Conservation (phyloP, 345 rosid genomes). For the Barbarea vulgaris region DNA sequence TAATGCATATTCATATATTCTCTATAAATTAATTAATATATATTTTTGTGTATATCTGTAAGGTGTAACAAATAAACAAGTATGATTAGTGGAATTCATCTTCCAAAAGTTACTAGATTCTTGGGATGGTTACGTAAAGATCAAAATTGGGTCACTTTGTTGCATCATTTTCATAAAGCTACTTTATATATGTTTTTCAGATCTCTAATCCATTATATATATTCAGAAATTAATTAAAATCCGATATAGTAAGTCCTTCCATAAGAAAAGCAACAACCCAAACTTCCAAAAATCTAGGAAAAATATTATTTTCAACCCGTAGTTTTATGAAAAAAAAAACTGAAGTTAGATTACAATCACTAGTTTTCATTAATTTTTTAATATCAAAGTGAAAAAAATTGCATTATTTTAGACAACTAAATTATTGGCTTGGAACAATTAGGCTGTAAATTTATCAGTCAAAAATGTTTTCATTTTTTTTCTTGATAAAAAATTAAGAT, state of each 20-base stretch:
- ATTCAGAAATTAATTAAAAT: constrained; percentile 4
- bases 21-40: background rate
- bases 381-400: background rate
- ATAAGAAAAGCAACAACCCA: constrained; percentile 20
- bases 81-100: constrained; percentile 39
- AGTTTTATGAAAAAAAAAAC: constrained; percentile 5
- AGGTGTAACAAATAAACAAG: constrained; percentile 24
- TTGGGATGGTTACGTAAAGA: constrained; percentile 35
- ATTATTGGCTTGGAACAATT: background rate
- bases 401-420: constrained; percentile 6
- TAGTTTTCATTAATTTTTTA: background rate
- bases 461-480: background rate
- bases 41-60: constrained; percentile 8
- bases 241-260: constrained; percentile 4
- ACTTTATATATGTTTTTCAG: constrained; percentile 33
- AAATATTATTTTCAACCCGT: background rate
- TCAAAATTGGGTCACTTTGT: constrained; percentile 35
- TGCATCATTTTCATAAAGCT: constrained; percentile 42
- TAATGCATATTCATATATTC: constrained; percentile 11
- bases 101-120: constrained; percentile 42
- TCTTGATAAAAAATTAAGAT: background rate
- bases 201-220: constrained; percentile 25
- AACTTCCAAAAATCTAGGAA: constrained; percentile 14
- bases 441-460: background rate
- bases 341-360: background rate